Conservation (phyloP, 2,329 filamentous ascomycete genomes). For the Colletotrichum zoysiae region DNA sequence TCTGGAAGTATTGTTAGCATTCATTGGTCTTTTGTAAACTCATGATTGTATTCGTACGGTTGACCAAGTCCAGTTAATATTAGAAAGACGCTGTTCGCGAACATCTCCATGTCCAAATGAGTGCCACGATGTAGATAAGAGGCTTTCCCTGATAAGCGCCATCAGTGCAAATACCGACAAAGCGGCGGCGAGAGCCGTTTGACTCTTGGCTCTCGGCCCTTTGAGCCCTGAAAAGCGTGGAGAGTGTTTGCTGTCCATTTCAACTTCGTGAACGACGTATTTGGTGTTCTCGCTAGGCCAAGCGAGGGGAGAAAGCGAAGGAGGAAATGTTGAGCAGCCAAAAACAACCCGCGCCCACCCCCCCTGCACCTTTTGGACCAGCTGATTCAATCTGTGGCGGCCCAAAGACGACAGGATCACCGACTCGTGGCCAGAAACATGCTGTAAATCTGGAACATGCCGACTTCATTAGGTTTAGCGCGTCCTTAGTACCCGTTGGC, state of each 20-base stretch:
- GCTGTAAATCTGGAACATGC: constrained; percentile 5
- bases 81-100: neutral
- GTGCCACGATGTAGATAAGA: neutral
- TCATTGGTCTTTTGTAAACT: too few species aligned
- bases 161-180: constrained; percentile 23
- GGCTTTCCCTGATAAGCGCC: constrained; percentile 29
- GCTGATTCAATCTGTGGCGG: constrained; percentile 23
- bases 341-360: too few species aligned
- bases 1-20: constrained; percentile 51
- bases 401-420: constrained; percentile 20
- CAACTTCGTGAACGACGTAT: neutral
- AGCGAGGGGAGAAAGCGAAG: neutral
- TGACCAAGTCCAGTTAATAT: constrained; percentile 32
- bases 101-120: neutral
- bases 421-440: constrained; percentile 25
- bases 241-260: constrained; percentile 20
- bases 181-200: constrained; percentile 11
- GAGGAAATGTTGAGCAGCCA: neutral
- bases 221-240: neutral
- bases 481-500: constrained; percentile 16
- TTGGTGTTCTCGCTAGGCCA: neutral
- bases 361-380: constrained; percentile 6
- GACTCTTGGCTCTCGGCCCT: constrained; percentile 3
- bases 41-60: neutral
- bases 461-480: constrained; percentile 34